Evolutionary conservation across 768 basidiomycete species (phyloP).

Genomic region (Crassisporium funariophilum): DNA sequence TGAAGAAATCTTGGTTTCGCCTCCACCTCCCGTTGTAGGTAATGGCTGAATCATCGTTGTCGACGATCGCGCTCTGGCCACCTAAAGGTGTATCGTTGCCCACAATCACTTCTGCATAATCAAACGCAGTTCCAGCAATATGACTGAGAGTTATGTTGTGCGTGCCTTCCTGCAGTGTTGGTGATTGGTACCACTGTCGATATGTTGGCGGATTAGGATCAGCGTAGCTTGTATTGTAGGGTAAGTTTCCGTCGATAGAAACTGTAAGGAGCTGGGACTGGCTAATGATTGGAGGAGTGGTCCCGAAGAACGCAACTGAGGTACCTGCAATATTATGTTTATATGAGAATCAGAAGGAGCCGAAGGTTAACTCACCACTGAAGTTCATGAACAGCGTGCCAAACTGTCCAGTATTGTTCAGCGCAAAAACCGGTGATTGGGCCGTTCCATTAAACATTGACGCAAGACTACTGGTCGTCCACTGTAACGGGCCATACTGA

Average conservation of each 20-base stretch:
- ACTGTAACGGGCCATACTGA: slow-evolving; percentile 13
- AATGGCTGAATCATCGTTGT: slow-evolving; percentile 22
- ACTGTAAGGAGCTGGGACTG: slow-evolving; percentile 20
- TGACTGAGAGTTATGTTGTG: slow-evolving; percentile 24
- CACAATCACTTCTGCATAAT: slow-evolving; percentile 26
- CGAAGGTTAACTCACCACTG: slow-evolving; percentile 10
- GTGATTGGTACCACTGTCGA: slow-evolving; percentile 31
- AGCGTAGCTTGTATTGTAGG: slow-evolving; percentile 20
- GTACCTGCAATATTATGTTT: slow-evolving; percentile 18
- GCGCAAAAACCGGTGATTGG: slow-evolving; percentile 15
- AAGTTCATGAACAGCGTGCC: slow-evolving; percentile 19
- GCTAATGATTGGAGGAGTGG: slow-evolving; percentile 17
- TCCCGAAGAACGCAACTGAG: slow-evolving; percentile 25
- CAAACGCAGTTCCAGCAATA: slow-evolving; percentile 23
- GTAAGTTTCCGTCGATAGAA: slow-evolving; percentile 22
- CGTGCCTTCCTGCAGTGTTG: slow-evolving; percentile 22
- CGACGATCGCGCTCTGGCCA: slow-evolving; percentile 22
- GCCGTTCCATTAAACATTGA: slow-evolving; percentile 23
- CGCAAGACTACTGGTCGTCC: slow-evolving; percentile 12
- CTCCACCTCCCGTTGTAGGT: slow-evolving; percentile 18
- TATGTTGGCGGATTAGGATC: slow-evolving; percentile 28
- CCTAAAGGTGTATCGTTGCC: slow-evolving; percentile 21
- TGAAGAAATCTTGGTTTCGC: slow-evolving; percentile 14
- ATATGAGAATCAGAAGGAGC: background rate
- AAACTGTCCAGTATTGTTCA: slow-evolving; percentile 6